Percentiles rank a stretch among this genome's conserved stretches.
Evolutionary conservation across 495 filamentous ascomycete genomes (phyloP).

Genomic region (Neurospora sp.): DNA sequence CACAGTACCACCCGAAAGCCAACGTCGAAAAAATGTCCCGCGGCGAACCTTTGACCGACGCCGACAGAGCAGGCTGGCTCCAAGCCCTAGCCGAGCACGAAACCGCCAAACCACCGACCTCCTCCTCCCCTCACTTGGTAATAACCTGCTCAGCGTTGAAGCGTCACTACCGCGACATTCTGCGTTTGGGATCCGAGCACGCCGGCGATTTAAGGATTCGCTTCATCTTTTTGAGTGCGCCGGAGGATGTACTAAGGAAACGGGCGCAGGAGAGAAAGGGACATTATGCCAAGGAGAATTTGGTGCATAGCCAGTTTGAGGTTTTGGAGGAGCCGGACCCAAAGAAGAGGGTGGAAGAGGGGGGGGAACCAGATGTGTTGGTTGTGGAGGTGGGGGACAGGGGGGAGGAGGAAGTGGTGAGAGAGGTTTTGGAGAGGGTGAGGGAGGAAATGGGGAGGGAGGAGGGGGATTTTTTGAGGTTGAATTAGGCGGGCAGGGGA

Average conservation of each 20-base stretch:
- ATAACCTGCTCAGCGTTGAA: constrained; percentile 20
- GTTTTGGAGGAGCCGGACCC: constrained; percentile 10
- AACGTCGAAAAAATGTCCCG: constrained; percentile 18
- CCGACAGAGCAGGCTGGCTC: constrained; percentile 20
- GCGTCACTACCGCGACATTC: constrained; percentile 14
- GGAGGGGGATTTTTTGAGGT: constrained; percentile 9
- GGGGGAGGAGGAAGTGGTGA: constrained; percentile 3
- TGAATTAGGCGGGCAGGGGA: not conserved
- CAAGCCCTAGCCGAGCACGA: constrained; percentile 12
- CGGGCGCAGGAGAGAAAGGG: constrained; percentile 10
- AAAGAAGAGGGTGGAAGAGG: not conserved
- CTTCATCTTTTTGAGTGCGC: constrained; percentile 13
- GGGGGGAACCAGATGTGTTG: constrained; percentile 11
- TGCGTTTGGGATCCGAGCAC: constrained; percentile 7
- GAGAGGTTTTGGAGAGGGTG: constrained; percentile 6
- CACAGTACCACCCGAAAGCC: constrained; percentile 20
- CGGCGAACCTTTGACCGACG: constrained; percentile 14
- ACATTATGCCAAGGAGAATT: too few species aligned
- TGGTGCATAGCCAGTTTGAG: too few species aligned
- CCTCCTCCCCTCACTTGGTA: constrained; percentile 6
- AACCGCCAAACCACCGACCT: not conserved
- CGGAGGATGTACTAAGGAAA: constrained; percentile 3
- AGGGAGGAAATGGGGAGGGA: constrained; percentile 8
- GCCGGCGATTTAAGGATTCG: constrained; percentile 6
- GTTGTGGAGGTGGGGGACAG: constrained; percentile 4